These are phyloP conservation scores for Carex pumila DNA, from an alignment of 176 grass and related monocot genomes.

Conservation along the genomic window DNA sequence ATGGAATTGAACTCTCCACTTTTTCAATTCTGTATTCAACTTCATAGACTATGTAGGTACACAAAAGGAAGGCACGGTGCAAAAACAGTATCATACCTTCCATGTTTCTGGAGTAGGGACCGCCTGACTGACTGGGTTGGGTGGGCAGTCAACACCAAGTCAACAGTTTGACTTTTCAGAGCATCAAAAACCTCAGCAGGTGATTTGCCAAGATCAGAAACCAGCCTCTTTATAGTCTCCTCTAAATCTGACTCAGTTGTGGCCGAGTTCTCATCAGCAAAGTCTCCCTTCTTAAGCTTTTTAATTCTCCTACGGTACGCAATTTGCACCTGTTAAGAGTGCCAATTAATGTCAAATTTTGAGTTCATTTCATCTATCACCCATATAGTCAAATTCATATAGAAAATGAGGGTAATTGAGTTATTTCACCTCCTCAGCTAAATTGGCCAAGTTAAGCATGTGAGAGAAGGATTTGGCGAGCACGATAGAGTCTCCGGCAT, in stretches of 20 bases:
- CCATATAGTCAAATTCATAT: neutral
- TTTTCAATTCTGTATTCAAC: neutral
- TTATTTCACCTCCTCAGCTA: conserved; percentile 56
- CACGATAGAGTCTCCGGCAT: conserved; percentile 79
- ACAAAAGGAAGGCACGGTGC: neutral
- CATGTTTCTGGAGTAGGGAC: conserved; percentile 91
- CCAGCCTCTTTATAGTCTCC: conserved; percentile 76
- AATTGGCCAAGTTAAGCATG: conserved; percentile 95
- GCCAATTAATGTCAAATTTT: neutral
- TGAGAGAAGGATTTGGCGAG: conserved; percentile 78
- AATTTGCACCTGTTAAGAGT: conserved; percentile 52
- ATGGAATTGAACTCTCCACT: neutral
- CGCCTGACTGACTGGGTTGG: conserved; percentile 91
- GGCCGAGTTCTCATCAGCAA: conserved; percentile 84
- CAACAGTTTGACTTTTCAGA: conserved; percentile 76
- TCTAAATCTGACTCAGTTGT: conserved; percentile 86
- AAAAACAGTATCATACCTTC: conserved; percentile 41
- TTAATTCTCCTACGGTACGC: conserved; percentile 58
- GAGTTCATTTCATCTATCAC: neutral
- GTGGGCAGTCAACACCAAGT: conserved; percentile 90
- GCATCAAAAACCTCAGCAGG: conserved; percentile 76
- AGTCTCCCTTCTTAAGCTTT: conserved; percentile 88
- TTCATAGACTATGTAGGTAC: neutral
- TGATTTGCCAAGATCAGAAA: conserved; percentile 62
- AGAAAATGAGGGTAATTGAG: neutral